Base-by-base conservation (phyloP, 768 basidiomycete genomes). In the Cystofilobasidium bisporidii region DNA sequence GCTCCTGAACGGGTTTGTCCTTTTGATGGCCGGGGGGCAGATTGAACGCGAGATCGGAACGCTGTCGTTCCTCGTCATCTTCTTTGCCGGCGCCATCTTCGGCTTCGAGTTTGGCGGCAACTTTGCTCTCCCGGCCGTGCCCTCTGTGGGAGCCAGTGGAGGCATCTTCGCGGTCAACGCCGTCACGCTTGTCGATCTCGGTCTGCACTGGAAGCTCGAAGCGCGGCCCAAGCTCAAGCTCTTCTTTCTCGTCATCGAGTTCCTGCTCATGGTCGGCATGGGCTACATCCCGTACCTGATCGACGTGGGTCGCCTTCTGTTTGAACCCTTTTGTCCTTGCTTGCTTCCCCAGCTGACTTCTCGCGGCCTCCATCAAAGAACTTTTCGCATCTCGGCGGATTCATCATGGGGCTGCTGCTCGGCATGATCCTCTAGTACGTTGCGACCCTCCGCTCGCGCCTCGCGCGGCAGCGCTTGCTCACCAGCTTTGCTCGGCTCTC, bases 131-230 rank as follows among this genome's bases (percentile, higher is more conserved):
- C 87, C 92, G 4, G 93, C 91, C 11, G 78, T 86, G 24, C 92
- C 94, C 0, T 91, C 89, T 17, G 82, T 91, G 15, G 94, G 94
- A 53, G 96, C 94, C 2, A 89, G 87, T 71, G 94, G 94, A 9
- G 91, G 93, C 0, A 87, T 97, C 64, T 92, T 94, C 66, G 91
- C 67, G 1, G 60, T 68, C 61, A 68, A 62, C 58, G 74, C 74
- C 11, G 73, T 72, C 24, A 67, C 72, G 10, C 41, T 89, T 86
- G 86, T 94, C 11, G 94, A 94, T 74, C 79, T 98, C 18, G 81
- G 91, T 47, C 85, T 91, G 3, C 94, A 98, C 73, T 98, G 94
- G 94, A 82, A 83, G 72, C 87, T 91, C 73, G 86, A 91, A 63
- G 85, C 88, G 74, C 82, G 85, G 67, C 96, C 94, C 14, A 84